A percentile compares a stretch with the other conserved stretches of the same genome.
These are phyloP conservation scores for Phylloporus rhodoxanthus DNA, from an alignment of 768 basidiomycete species.

Conservation along the genomic window DNA sequence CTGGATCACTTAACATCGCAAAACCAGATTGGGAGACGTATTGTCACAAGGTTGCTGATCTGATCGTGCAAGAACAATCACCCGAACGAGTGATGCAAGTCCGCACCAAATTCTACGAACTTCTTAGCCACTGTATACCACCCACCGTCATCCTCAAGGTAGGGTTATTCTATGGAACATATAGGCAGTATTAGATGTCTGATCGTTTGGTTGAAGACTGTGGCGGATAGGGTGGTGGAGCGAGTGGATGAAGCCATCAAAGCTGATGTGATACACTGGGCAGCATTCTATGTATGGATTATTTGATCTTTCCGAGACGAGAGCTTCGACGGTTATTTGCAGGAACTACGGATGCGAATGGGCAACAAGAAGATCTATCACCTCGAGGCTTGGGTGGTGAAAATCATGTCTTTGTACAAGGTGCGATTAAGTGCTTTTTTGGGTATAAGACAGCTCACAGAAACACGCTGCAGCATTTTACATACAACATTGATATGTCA, in stretches of 20 bases:
- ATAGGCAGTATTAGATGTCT: not conserved
- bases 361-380: constrained; percentile 95
- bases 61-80: constrained; percentile 84
- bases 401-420: constrained; percentile 90
- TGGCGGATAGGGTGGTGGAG: constrained; percentile 82
- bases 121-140: constrained; percentile 95
- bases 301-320: not conserved
- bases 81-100: constrained; percentile 90
- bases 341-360: constrained; percentile 96
- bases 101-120: constrained; percentile 87
- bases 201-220: constrained; percentile 52
- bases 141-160: constrained; percentile 90
- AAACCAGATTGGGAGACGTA: constrained; percentile 99
- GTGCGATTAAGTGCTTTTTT: constrained; percentile 32
- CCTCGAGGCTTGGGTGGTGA: constrained; percentile 95
- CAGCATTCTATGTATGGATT: constrained; percentile 81
- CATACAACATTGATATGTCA: constrained; percentile 31
- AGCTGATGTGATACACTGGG: constrained; percentile 95
- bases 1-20: constrained; percentile 73
- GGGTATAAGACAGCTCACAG: not conserved
- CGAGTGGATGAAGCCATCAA: constrained; percentile 87
- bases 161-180: constrained; percentile 10
- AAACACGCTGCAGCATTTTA: constrained; percentile 23
- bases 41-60: constrained; percentile 84
- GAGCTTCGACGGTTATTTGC: not conserved